Conservation (phyloP, 2,329 filamentous ascomycete genomes). For the Piedraia hortae region DNA sequence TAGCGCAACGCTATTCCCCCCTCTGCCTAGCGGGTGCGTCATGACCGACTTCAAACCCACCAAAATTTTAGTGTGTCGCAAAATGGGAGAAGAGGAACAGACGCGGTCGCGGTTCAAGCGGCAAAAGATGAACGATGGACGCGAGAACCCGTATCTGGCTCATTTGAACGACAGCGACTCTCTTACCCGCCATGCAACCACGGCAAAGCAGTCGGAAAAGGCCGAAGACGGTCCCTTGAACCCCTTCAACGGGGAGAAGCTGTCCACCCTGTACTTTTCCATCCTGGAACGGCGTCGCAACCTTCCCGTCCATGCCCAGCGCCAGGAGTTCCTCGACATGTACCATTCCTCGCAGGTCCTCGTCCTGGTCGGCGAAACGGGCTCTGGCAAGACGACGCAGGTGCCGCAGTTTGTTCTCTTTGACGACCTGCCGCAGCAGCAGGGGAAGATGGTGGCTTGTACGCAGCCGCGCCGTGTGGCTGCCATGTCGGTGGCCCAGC, state of each 20-base stretch:
- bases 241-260: conserved; percentile 52
- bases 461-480: conserved; percentile 94
- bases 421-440: conserved; percentile 73
- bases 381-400: conserved; percentile 97
- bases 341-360: conserved; percentile 90
- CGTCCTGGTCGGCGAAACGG: conserved; percentile 95
- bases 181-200: conserved; percentile 51
- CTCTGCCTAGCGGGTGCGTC: too few species aligned
- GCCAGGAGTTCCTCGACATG: conserved; percentile 71
- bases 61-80: too few species aligned
- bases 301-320: conserved; percentile 75
- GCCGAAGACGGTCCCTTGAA: conserved; percentile 63
- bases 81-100: conserved; percentile 19
- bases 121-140: conserved; percentile 25
- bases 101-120: conserved; percentile 13
- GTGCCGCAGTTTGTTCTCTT: conserved; percentile 96
- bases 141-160: conserved; percentile 65
- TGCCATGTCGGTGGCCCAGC: conserved; percentile 93
- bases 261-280: conserved; percentile 65
- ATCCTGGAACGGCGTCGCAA: conserved; percentile 65
- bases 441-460: conserved; percentile 78
- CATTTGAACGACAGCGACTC: conserved; percentile 30
- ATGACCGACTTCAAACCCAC: too few species aligned
- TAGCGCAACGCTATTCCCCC: too few species aligned
- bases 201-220: conserved; percentile 39